Conservation (phyloP, 108 stramenopile genomes). For the Epipyxis sp. region DNA sequence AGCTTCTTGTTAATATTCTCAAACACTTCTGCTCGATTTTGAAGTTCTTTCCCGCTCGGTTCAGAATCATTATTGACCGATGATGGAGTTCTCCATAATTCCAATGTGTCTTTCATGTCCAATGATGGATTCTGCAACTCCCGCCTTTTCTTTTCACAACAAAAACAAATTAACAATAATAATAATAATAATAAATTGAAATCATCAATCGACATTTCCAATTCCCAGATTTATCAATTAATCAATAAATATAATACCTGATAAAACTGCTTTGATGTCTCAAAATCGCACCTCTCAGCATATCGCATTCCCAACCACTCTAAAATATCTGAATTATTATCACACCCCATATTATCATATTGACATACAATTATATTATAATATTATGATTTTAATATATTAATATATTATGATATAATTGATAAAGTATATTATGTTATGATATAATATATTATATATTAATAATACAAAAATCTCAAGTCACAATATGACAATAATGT, state of each 20-base stretch:
- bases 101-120: background rate
- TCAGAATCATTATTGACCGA: background rate
- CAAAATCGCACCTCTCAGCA: background rate
- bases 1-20: background rate
- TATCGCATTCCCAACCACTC: constrained; percentile 8
- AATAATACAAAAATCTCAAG: no score
- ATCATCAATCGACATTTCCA: background rate
- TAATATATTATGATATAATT: no score
- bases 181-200: background rate
- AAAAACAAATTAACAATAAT: no score
- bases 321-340: no score
- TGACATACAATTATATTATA: no score
- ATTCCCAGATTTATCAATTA: background rate
- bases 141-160: background rate
- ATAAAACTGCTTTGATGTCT: background rate
- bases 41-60: background rate
- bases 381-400: no score
- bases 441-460: no score
- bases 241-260: background rate
- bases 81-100: background rate
- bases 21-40: background rate
- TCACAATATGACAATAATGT: no score
- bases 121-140: background rate
- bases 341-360: no score
- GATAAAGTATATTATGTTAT: no score